Evolutionary conservation across 495 filamentous ascomycete genomes (phyloP).

Genomic region (Neurospora tetrasperma): DNA sequence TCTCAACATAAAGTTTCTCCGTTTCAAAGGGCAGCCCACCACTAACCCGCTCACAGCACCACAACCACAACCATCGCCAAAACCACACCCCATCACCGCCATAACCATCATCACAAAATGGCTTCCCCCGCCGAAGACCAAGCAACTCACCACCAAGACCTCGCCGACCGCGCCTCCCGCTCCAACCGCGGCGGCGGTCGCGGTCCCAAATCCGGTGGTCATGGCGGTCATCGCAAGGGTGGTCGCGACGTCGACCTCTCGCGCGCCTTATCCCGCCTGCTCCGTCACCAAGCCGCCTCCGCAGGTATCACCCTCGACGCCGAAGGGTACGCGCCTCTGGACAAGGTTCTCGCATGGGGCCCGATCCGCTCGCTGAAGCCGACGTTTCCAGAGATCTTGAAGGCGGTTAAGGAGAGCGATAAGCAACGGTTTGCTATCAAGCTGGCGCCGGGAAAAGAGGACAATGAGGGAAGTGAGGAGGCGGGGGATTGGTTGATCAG

Average conservation of each 20-base stretch:
- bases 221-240: conserved; percentile 18
- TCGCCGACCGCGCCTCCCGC: neutral
- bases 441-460: too few species aligned
- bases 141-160: neutral
- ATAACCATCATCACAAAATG: neutral
- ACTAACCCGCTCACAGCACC: neutral
- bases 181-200: too few species aligned
- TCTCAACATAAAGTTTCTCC: neutral
- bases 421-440: conserved; percentile 77
- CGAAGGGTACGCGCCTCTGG: conserved; percentile 72
- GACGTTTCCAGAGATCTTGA: conserved; percentile 61
- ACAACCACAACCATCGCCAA: neutral
- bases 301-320: conserved; percentile 66
- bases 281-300: conserved; percentile 74
- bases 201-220: too few species aligned
- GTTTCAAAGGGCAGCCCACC: neutral
- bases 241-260: conserved; percentile 59
- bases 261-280: conserved; percentile 65
- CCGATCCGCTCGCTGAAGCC: conserved; percentile 58
- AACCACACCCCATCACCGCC: neutral
- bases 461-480: conserved; percentile 39
- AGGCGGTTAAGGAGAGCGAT: conserved; percentile 64
- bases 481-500: conserved; percentile 75
- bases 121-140: neutral
- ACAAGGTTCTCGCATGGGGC: conserved; percentile 61